phyloP scores from a whole-genome alignment of 305 asterid species.

The Fraxinus paxiana region DNA sequence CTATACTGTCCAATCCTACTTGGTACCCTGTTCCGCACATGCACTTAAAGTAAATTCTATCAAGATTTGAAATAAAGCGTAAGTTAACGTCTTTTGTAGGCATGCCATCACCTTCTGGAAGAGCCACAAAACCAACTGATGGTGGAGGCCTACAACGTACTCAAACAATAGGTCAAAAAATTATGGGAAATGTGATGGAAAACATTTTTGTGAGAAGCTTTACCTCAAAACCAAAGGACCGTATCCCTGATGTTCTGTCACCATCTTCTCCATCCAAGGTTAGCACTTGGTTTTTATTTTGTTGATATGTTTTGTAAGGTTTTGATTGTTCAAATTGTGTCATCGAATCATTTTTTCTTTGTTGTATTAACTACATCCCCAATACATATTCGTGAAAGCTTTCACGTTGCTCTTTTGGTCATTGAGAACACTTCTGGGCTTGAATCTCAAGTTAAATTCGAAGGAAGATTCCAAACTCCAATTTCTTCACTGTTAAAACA shows the following conservation, averaged over 20 bases:
- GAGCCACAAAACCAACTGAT: conserved; percentile 46
- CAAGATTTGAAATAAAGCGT: conserved; percentile 15
- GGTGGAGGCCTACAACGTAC: conserved; percentile 60
- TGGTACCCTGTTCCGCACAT: neutral
- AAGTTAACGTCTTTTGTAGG: conserved; percentile 41
- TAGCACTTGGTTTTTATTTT: conserved; percentile 19
- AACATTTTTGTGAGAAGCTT: conserved; percentile 75
- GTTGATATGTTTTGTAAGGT: conserved; percentile 10
- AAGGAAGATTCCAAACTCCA: neutral
- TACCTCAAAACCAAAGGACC: conserved; percentile 64
- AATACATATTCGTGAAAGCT: conserved; percentile 1
- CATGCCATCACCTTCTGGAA: conserved; percentile 78
- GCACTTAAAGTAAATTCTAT: conserved; percentile 10
- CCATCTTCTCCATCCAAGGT: conserved; percentile 91
- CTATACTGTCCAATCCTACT: neutral
- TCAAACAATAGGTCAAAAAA: conserved; percentile 91
- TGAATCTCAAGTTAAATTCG: conserved; percentile 11
- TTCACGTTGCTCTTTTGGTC: conserved; percentile 8
- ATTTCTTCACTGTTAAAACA: neutral
- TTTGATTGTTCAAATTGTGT: conserved; percentile 13
- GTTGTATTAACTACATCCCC: conserved; percentile 14
- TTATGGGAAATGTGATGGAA: conserved; percentile 97
- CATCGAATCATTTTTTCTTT: conserved; percentile 1
- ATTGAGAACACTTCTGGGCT: conserved; percentile 15
- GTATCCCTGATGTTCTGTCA: conserved; percentile 43